A percentile compares a stretch with the other conserved stretches of the same genome.
Evolutionary conservation across 2,329 filamentous ascomycete species (phyloP).

Genomic region (Scytalidium lignicola): DNA sequence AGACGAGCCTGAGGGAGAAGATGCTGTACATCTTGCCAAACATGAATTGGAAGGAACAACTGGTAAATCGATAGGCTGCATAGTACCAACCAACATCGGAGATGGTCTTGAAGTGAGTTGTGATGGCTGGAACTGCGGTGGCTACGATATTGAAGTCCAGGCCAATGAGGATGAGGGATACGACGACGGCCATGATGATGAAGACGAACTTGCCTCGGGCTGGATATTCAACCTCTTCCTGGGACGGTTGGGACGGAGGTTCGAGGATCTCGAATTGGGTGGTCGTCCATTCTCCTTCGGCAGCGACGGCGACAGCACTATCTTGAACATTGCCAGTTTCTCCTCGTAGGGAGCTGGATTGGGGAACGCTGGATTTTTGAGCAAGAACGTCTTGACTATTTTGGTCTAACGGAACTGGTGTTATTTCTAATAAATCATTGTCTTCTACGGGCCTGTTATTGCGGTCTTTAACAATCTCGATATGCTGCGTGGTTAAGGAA

Average conservation of each 20-base stretch:
- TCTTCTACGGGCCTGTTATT: too few relatives aligned
- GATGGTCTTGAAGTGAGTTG: conserved; percentile 27
- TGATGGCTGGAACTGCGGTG: conserved; percentile 28
- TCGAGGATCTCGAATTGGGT: background rate
- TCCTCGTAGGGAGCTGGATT: too few relatives aligned
- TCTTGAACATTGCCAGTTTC: too few relatives aligned
- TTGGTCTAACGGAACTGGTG: too few relatives aligned
- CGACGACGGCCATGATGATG: background rate
- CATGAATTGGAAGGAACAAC: conserved; percentile 4
- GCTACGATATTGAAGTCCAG: conserved; percentile 26
- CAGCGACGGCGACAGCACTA: too few relatives aligned
- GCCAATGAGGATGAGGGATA: background rate
- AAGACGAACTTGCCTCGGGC: background rate
- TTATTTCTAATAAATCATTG: too few relatives aligned
- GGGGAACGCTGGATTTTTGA: too few relatives aligned
- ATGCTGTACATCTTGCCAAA: conserved; percentile 18
- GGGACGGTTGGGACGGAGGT: background rate
- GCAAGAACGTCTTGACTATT: too few relatives aligned
- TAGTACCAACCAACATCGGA: conserved; percentile 38
- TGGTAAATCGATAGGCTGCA: conserved; percentile 29
- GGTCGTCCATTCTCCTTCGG: too few relatives aligned
- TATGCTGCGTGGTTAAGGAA: too few relatives aligned
- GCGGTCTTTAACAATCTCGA: too few relatives aligned
- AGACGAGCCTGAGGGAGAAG: conserved; percentile 15
- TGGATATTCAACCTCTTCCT: background rate